Percentiles rank a stretch among this genome's conserved stretches.
Conservation (phyloP, 805 yeast genomes). For the Maudiozyma saulgeensis region DNA sequence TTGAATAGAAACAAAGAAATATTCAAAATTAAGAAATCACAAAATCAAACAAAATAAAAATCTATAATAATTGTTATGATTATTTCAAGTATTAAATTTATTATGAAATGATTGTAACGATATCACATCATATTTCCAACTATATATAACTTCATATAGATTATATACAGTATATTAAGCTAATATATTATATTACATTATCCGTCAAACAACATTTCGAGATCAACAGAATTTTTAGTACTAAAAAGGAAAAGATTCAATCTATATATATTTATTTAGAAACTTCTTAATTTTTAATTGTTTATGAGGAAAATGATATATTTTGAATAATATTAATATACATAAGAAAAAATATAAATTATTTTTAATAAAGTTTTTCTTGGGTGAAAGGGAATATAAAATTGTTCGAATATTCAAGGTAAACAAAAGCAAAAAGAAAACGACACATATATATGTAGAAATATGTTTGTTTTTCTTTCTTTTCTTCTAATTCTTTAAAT, state of each 20-base stretch:
- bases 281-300: not conserved
- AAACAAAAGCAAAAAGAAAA: too few relatives aligned
- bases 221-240: not conserved
- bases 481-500: constrained; percentile 8
- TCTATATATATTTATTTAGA: not conserved
- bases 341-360: not conserved
- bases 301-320: not conserved
- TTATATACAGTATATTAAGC: constrained; percentile 1
- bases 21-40: not conserved
- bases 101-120: constrained; percentile 1
- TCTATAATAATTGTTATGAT: not conserved
- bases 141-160: not conserved
- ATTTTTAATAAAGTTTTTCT: not conserved
- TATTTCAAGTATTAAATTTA: not conserved
- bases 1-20: too few relatives aligned
- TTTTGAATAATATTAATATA: too few relatives aligned
- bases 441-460: too few relatives aligned
- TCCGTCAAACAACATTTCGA: not conserved
- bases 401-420: too few relatives aligned
- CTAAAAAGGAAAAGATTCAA: too few relatives aligned
- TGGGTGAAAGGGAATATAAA: not conserved
- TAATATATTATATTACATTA: constrained; percentile 3
- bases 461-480: too few relatives aligned
- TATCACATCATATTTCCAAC: not conserved
- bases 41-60: not conserved